A percentile compares a stretch with the other conserved stretches of the same genome.
phyloP scores from a whole-genome alignment of 2,329 filamentous ascomycete species.

The Colletotrichum lini region DNA sequence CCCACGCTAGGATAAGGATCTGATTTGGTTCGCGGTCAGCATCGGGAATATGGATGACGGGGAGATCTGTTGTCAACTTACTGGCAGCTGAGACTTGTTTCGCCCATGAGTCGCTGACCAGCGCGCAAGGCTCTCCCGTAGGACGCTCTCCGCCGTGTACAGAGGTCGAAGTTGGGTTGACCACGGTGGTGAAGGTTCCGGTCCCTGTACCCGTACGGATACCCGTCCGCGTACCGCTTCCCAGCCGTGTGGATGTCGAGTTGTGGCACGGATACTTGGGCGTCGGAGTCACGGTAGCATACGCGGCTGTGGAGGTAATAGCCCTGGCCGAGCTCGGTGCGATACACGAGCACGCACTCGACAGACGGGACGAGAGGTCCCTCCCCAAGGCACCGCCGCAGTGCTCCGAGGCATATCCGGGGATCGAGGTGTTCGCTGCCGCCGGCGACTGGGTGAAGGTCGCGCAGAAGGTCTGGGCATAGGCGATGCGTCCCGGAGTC shows the following conservation, averaged over 20 bases:
- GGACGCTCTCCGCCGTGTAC: neutral
- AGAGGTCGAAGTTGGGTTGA: neutral
- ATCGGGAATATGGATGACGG: neutral
- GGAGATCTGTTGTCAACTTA: neutral
- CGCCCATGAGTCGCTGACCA: neutral
- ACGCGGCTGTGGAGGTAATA: neutral
- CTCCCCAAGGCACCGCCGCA: neutral
- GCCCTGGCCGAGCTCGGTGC: neutral
- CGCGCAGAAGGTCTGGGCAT: slow-evolving; percentile 44
- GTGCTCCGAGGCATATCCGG: neutral
- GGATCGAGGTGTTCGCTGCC: neutral
- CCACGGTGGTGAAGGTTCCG: neutral
- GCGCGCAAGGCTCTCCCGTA: neutral
- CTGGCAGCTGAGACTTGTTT: neutral
- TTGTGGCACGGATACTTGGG: neutral
- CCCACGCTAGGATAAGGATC: slow-evolving; percentile 46
- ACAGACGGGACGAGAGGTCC: neutral
- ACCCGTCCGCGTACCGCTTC: neutral
- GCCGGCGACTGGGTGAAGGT: neutral
- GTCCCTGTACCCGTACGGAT: neutral
- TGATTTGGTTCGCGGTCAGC: neutral
- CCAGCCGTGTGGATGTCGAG: neutral
- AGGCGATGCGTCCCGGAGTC: slow-evolving; percentile 49
- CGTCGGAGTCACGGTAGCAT: neutral
- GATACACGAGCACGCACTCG: neutral